Percentiles rank a stretch among this genome's conserved stretches.
phyloP scores from a whole-genome alignment of 805 yeast species.

The Candida sithepensis region DNA sequence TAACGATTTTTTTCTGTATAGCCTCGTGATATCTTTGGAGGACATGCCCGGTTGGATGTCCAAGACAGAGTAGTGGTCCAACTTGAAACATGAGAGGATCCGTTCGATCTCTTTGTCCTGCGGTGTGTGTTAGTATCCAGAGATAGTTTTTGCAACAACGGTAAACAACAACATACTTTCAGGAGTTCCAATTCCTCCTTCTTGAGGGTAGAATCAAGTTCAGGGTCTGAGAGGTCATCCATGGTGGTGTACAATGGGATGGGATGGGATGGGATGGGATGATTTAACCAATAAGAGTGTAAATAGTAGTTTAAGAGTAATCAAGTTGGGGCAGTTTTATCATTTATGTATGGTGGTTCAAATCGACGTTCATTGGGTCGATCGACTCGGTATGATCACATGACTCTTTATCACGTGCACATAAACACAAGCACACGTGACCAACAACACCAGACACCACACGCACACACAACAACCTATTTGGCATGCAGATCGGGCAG shows the following conservation, averaged over 20 bases:
- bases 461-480: too few species aligned
- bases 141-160: not conserved
- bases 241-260: too few species aligned
- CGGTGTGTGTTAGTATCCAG: not conserved
- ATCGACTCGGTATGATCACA: not conserved
- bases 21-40: constrained; percentile 38
- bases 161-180: constrained; percentile 11
- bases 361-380: too few species aligned
- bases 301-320: too few species aligned
- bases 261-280: too few species aligned
- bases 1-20: constrained; percentile 56
- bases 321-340: too few species aligned
- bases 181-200: constrained; percentile 20
- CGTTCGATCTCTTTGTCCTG: constrained; percentile 54
- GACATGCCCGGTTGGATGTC: constrained; percentile 43
- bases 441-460: too few species aligned
- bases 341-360: too few species aligned
- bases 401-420: not conserved
- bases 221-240: constrained; percentile 1
- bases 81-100: constrained; percentile 41
- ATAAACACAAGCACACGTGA: not conserved
- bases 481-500: too few species aligned
- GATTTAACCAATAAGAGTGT: too few species aligned
- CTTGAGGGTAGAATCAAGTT: constrained; percentile 9
- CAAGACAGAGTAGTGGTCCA: constrained; percentile 54